Evolutionary conservation across 768 basidiomycete species (phyloP).

Genomic region (Rhodosporidiobolus odoratus): DNA sequence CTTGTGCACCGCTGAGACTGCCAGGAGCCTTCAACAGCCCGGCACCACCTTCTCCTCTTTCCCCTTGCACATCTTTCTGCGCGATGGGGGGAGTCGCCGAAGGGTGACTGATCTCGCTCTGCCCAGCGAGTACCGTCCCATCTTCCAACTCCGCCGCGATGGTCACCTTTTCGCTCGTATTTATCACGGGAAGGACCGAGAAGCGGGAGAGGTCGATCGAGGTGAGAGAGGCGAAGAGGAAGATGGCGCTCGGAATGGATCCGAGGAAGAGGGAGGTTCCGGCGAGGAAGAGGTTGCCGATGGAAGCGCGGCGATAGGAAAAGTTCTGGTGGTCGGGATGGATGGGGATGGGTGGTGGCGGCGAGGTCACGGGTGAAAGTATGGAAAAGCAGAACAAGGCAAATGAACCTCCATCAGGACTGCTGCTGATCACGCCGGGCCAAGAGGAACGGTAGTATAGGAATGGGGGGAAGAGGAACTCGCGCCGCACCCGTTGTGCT

Average conservation of each 20-base stretch:
- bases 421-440: too few relatives aligned
- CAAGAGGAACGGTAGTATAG: background rate
- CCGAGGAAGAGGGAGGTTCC: conserved; percentile 85
- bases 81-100: background rate
- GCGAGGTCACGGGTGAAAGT: too few relatives aligned
- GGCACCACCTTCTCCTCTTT: background rate
- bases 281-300: conserved; percentile 65
- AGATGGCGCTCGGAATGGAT: conserved; percentile 85
- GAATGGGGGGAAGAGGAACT: background rate
- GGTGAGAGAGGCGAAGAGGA: conserved; percentile 65
- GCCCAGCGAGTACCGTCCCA: conserved; percentile 27
- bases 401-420: too few relatives aligned
- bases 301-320: conserved; percentile 74
- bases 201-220: conserved; percentile 72
- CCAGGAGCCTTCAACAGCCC: background rate
- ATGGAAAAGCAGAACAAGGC: too few relatives aligned
- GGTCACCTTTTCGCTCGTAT: conserved; percentile 92
- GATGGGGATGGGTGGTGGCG: conserved; percentile 50
- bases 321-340: conserved; percentile 78
- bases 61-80: background rate
- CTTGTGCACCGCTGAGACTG: background rate
- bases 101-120: conserved; percentile 36
- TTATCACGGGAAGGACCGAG: conserved; percentile 81
- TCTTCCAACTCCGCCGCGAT: conserved; percentile 60
- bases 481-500: conserved; percentile 25